Percentiles rank a stretch among this genome's conserved stretches.
Conservation (phyloP, 1,284 basidiomycete genomes). For the Sporisorium scitamineum region DNA sequence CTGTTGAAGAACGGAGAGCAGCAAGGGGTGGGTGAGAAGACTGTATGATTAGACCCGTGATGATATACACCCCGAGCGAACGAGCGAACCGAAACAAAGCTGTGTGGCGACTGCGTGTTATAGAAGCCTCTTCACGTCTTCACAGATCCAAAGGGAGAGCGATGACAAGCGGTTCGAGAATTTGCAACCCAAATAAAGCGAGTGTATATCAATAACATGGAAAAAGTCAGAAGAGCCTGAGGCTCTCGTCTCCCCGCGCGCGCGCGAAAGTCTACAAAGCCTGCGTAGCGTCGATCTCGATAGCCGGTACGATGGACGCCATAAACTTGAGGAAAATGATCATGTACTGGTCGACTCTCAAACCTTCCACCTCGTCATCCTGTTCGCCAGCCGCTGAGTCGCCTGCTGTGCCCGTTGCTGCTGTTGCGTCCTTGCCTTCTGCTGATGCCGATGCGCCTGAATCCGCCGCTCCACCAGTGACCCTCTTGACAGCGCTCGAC, state of each 20-base stretch:
- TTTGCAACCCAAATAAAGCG: not conserved
- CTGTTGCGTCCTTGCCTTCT: conserved; percentile 7
- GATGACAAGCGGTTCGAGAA: not conserved
- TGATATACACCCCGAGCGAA: conserved; percentile 28
- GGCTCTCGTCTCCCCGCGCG: too few species aligned
- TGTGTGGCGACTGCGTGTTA: not conserved
- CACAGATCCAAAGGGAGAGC: not conserved
- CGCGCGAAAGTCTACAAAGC: conserved; percentile 27
- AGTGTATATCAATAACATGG: not conserved
- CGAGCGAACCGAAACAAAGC: conserved; percentile 6
- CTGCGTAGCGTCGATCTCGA: conserved; percentile 67
- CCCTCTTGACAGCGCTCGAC: conserved; percentile 77
- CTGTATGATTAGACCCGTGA: not conserved
- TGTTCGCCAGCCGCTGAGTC: conserved; percentile 8
- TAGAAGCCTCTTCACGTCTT: too few species aligned
- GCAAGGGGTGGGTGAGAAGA: not conserved
- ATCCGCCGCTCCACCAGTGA: conserved; percentile 72
- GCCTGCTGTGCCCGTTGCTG: not conserved
- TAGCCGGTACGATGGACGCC: conserved; percentile 67
- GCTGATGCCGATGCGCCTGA: not conserved
- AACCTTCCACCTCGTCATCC: conserved; percentile 50
- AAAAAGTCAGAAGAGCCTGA: too few species aligned
- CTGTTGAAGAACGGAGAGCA: not conserved
- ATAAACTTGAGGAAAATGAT: conserved; percentile 69
- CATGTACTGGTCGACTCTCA: conserved; percentile 68